A percentile compares a stretch with the other conserved stretches of the same genome.
phyloP scores from a whole-genome alignment of 371 early-diverging fungal genomes.

The Mortierella sp. region DNA sequence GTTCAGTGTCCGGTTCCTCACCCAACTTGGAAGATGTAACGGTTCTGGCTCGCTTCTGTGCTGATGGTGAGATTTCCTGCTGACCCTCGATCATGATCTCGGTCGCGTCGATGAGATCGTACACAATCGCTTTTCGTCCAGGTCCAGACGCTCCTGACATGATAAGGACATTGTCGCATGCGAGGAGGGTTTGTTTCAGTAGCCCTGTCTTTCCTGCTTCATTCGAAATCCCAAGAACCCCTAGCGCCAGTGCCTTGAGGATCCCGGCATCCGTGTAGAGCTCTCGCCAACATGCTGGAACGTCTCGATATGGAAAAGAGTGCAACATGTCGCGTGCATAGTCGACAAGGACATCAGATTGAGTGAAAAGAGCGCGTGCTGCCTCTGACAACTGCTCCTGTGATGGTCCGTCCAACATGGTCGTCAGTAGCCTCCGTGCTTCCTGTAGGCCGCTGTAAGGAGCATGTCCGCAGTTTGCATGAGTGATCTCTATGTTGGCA shows the following conservation, averaged over 20 bases:
- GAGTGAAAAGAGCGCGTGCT: slow-evolving; percentile 8
- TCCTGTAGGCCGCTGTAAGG: slow-evolving; percentile 19
- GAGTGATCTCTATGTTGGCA: slow-evolving; percentile 17
- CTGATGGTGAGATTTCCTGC: slow-evolving; percentile 12
- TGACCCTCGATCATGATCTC: slow-evolving; percentile 38
- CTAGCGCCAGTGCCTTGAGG: slow-evolving; percentile 51
- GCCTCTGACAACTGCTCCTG: not conserved
- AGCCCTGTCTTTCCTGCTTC: not conserved
- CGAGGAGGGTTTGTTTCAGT: slow-evolving; percentile 41
- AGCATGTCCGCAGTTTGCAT: slow-evolving; percentile 29
- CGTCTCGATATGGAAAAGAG: slow-evolving; percentile 60
- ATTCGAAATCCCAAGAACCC: not conserved
- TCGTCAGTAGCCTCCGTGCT: slow-evolving; percentile 9
- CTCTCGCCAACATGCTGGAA: slow-evolving; percentile 66
- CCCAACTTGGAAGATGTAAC: slow-evolving; percentile 24
- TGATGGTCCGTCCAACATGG: not conserved
- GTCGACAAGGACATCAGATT: slow-evolving; percentile 50
- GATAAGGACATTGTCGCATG: slow-evolving; percentile 62
- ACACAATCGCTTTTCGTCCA: slow-evolving; percentile 51
- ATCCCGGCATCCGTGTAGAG: slow-evolving; percentile 66
- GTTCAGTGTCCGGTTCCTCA: slow-evolving; percentile 9
- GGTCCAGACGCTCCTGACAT: slow-evolving; percentile 66
- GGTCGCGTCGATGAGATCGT: slow-evolving; percentile 51
- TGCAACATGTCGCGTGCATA: slow-evolving; percentile 57
- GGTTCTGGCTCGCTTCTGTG: slow-evolving; percentile 30